Conservation (phyloP, 441 rosid species). For the Hura crepitans region DNA sequence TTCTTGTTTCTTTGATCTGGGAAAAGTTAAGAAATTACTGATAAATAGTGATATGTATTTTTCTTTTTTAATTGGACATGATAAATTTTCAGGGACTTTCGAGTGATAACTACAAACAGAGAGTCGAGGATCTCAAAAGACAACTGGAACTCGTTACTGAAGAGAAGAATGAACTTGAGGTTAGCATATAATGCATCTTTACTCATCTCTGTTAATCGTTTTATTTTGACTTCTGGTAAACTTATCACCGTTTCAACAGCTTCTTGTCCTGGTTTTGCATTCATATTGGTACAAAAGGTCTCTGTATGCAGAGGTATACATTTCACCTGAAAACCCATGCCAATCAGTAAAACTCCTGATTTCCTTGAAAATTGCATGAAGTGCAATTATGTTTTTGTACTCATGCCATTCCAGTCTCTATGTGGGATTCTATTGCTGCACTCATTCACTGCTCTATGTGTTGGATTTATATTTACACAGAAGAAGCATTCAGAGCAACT, state of each 20-base stretch:
- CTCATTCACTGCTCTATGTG: constrained; percentile 6
- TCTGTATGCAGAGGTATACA: neutral
- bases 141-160: constrained; percentile 45
- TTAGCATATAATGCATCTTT: constrained; percentile 28
- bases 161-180: constrained; percentile 67
- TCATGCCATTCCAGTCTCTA: neutral
- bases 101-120: constrained; percentile 32
- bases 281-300: neutral
- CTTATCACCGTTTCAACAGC: neutral
- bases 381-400: neutral
- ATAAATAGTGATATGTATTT: too few relatives aligned
- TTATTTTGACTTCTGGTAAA: neutral
- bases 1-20: too few relatives aligned
- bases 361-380: neutral
- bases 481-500: constrained; percentile 52
- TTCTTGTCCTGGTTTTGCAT: neutral
- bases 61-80: neutral
- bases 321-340: neutral
- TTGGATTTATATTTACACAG: constrained; percentile 36
- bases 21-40: too few relatives aligned
- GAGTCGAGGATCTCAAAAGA: constrained; percentile 55
- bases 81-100: constrained; percentile 35
- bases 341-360: neutral
- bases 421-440: neutral
- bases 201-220: neutral